Evolutionary conservation across 1,139 yeast species (phyloP).

Genomic region (Arxiozyma slooffiae): DNA sequence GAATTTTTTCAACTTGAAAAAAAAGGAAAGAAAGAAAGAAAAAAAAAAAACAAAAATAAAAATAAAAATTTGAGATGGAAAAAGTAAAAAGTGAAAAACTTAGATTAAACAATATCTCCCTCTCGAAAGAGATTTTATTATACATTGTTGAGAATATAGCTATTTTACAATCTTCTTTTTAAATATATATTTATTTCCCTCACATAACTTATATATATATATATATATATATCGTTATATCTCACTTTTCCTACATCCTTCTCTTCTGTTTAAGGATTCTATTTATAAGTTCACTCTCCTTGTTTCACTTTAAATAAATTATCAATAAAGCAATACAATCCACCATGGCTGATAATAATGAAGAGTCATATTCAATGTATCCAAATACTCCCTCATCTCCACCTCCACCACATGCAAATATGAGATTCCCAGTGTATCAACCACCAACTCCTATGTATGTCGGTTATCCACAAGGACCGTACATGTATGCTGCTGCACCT

Average conservation of each 20-base stretch:
- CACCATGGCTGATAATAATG: constrained; percentile 17
- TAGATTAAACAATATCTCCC: background rate
- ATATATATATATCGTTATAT: too few species aligned
- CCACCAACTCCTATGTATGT: constrained; percentile 23
- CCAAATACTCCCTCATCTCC: constrained; percentile 28
- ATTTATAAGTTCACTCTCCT: background rate
- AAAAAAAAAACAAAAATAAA: too few species aligned
- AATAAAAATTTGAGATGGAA: too few species aligned
- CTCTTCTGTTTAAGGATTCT: background rate
- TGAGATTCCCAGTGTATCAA: constrained; percentile 27
- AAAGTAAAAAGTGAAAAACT: too few species aligned
- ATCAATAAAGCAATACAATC: background rate
- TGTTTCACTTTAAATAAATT: background rate
- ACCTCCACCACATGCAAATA: constrained; percentile 26
- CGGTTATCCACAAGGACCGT: constrained; percentile 24
- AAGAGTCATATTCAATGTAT: constrained; percentile 30
- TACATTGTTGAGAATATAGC: background rate
- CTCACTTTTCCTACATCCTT: too few species aligned
- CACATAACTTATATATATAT: too few species aligned
- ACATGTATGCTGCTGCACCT: constrained; percentile 25
- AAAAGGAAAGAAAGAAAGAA: too few species aligned
- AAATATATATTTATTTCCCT: too few species aligned
- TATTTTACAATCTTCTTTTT: too few species aligned
- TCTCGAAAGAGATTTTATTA: background rate
- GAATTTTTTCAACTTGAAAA: too few species aligned